A percentile compares a stretch with the other conserved stretches of the same genome.
Evolutionary conservation across 148 eudicot genomes (phyloP).

Genomic region (Vaccinium vitisidaea): DNA sequence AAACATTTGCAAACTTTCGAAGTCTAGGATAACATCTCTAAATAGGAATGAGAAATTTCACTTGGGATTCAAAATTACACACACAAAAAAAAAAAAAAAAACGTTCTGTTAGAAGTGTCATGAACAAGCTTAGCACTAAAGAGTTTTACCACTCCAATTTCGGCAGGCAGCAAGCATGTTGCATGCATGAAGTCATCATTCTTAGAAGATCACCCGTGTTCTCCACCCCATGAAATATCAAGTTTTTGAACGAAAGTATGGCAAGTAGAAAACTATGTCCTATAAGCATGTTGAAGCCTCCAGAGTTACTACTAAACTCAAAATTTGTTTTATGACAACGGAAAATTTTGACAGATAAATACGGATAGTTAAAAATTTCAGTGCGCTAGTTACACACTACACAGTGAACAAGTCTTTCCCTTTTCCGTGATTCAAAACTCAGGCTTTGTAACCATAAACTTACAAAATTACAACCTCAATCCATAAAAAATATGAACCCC

Average conservation of each 20-base stretch:
- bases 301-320: neutral
- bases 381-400: neutral
- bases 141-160: neutral
- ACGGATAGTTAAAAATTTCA: neutral
- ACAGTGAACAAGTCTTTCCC: neutral
- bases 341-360: neutral
- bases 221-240: conserved; percentile 5
- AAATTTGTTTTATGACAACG: neutral
- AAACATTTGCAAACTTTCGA: neutral
- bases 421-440: neutral
- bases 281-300: neutral
- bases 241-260: neutral
- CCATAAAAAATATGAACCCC: neutral
- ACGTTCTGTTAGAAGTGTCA: neutral
- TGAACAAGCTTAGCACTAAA: neutral
- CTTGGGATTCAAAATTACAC: neutral
- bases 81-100: neutral
- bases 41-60: neutral
- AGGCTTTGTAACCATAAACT: neutral
- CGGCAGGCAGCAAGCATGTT: neutral
- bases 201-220: neutral
- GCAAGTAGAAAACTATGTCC: neutral
- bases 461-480: neutral
- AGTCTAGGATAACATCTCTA: neutral
- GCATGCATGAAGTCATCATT: neutral